Evolutionary conservation across 1,284 basidiomycete genomes (phyloP).

Genomic region (Calocybe gambosa): DNA sequence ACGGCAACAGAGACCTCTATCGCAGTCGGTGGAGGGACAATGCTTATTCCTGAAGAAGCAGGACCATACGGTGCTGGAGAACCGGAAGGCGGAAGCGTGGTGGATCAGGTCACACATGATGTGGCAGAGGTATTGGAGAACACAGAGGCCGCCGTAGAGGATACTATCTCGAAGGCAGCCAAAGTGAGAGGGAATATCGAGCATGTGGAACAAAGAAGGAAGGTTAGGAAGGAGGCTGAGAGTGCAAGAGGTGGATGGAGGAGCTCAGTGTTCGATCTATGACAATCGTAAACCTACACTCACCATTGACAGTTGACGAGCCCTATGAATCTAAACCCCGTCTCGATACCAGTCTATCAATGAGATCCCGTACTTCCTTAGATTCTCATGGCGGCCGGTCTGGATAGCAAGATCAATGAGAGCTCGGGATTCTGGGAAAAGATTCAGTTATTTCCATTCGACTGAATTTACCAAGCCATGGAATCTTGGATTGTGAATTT

Average conservation of each 20-base stretch:
- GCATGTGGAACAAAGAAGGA: conserved; percentile 17
- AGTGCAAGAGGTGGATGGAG: conserved; percentile 24
- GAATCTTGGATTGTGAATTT: no score
- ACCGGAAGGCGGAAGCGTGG: not conserved
- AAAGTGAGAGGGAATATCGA: conserved; percentile 20
- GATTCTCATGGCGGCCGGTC: no score
- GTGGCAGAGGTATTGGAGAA: conserved; percentile 18
- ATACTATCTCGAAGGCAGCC: conserved; percentile 18
- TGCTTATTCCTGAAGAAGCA: conserved; percentile 39
- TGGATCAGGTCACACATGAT: conserved; percentile 11
- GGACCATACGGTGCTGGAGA: conserved; percentile 30
- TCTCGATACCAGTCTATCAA: no score
- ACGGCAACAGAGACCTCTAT: conserved; percentile 24
- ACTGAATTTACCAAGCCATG: no score
- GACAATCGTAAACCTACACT: not conserved
- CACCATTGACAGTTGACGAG: not conserved
- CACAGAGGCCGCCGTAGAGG: conserved; percentile 18
- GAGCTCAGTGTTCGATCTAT: conserved; percentile 29
- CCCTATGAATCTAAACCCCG: no score
- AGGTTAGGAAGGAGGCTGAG: conserved; percentile 23
- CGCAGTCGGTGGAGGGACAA: conserved; percentile 38
- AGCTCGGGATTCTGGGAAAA: no score
- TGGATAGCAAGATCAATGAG: no score
- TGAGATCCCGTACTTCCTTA: no score
- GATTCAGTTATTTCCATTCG: no score